Base-by-base conservation (phyloP, 2,329 filamentous ascomycete species). In the Trichoderma lentiforme region DNA sequence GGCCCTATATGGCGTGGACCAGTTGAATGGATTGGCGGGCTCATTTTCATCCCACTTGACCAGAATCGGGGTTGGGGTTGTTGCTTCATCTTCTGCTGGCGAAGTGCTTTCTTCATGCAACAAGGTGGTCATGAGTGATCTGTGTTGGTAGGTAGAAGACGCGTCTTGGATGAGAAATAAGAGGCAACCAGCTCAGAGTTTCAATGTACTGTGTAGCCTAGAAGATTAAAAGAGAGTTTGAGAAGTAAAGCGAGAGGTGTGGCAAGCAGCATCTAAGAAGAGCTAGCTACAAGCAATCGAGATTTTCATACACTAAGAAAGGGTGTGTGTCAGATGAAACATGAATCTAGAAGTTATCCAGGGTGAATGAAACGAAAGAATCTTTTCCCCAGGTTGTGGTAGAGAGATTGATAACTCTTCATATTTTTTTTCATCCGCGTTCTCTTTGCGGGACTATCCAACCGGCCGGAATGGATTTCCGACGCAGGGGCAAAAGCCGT, bases 1-100 rank as follows among this genome's bases (percentile, higher is more conserved):
- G 3, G 61, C 61, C 34, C 34, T 47, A 14, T 63, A 63, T 15
- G 4, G 9, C 36, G 61, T 63, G 24, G 24, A 32, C 61, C 61
- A 63, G 36, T 63, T 63, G 32, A 28, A 36, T 24, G 61, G 61
- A n/a, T 63, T 63, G 14, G 61, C 61, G 21, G 61, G 32, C 24
- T 63, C 61, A 43, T 63, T 63, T 63, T 63, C 61, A 28, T 63
- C 61, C 61, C 61, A 63, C 21, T 63, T 63, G 34, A 63, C 61
- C 36, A 63, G 61, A 26, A 63, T 63, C 36, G 34, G 34, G 61
- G 61, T 43, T 43, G 34, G 34, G 36, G 61, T 43, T 39, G 36
- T 26, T 21, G 61, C 60, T 63, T 47, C 61, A 18, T 43, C 61
- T 63, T 43, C 61, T 47, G 32, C 34, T 47, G 34, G 24, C 21